Base-by-base conservation (phyloP, 352 stramenopile genomes). In the Phytophthora sansomeana region DNA sequence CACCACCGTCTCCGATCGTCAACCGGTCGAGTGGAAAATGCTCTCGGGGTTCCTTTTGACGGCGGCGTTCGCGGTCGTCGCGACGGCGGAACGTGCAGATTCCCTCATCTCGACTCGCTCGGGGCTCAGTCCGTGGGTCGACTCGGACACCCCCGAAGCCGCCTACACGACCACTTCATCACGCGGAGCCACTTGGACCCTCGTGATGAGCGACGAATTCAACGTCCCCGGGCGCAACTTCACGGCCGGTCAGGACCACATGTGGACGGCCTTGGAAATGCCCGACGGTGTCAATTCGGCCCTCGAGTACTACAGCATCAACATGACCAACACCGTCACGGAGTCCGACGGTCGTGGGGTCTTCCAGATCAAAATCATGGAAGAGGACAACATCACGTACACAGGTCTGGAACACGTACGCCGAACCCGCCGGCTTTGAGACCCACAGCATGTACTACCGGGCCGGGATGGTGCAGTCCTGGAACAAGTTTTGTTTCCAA, bases 401-500 rank as follows among this genome's bases (percentile, higher is more conserved):
- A 75, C 63, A n/a, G 0, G 71, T 81, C 2, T 85, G 68, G 56
- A 85, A 85, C 52, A 77, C 59, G 35, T 85, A 81, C 63, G 58
- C 71, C 8, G 60, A 67, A 16, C 77, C 77, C 16, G 67, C 77
- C 0, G 75, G 58, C 1, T 85, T 74, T 21, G 62, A 82, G 55
- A 73, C 71, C 8, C 63, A 75, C 56, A 51, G 17, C 19, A 75
- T 81, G 67, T 78, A 80, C 58, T 78, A 78, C 47, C 78, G 79
- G 10, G 85, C 84, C n/a, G 95, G 84, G 1, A 96, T 97, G 89
- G 29, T 97, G 0, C 91, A 97, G 65, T 83, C 73, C 1, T 98
- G 93, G 93, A 97, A 97, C 67, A 97, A 97, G 49, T 97, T 98
- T 59, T 98, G 93, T 63, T 97, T 97, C 63, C 94, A 94, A 48